Evolutionary conservation across 768 basidiomycete genomes (phyloP).

Genomic region (Crassisporium funariophilum): DNA sequence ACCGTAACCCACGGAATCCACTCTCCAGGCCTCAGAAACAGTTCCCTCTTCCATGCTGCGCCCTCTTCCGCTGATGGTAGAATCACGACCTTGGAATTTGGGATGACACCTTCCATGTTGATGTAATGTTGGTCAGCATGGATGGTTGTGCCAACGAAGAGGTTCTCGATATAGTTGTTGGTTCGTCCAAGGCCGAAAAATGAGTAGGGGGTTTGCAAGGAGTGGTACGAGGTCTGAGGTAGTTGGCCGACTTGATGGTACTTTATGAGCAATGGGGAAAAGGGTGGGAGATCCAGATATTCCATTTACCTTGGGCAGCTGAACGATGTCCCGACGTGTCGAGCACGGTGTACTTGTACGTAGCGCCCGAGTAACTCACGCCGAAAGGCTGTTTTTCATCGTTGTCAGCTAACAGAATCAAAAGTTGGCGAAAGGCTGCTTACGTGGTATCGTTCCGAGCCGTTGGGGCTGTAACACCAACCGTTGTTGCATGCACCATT

Average conservation of each 20-base stretch:
- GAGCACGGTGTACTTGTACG: slow-evolving; percentile 95
- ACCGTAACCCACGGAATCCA: slow-evolving; percentile 99
- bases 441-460: slow-evolving; percentile 73
- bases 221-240: slow-evolving; percentile 89
- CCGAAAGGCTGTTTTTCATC: slow-evolving; percentile 75
- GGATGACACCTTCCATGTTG: slow-evolving; percentile 95
- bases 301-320: slow-evolving; percentile 77
- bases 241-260: slow-evolving; percentile 76
- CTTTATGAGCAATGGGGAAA: slow-evolving; percentile 6
- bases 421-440: slow-evolving; percentile 23
- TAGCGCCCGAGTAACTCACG: slow-evolving; percentile 91
- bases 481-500: slow-evolving; percentile 92
- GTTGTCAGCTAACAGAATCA: background rate
- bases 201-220: slow-evolving; percentile 88
- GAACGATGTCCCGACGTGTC: slow-evolving; percentile 87
- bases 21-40: slow-evolving; percentile 91
- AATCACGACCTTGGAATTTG: slow-evolving; percentile 97
- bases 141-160: slow-evolving; percentile 92
- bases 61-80: slow-evolving; percentile 65
- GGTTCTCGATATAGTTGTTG: slow-evolving; percentile 99
- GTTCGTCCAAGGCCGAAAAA: slow-evolving; percentile 97
- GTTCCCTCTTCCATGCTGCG: slow-evolving; percentile 79
- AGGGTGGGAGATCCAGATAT: too few relatives aligned
- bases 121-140: slow-evolving; percentile 75
- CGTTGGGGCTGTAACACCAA: slow-evolving; percentile 66